Base-by-base conservation (phyloP, 139 green algal species). In the Nannochloris sp. region DNA sequence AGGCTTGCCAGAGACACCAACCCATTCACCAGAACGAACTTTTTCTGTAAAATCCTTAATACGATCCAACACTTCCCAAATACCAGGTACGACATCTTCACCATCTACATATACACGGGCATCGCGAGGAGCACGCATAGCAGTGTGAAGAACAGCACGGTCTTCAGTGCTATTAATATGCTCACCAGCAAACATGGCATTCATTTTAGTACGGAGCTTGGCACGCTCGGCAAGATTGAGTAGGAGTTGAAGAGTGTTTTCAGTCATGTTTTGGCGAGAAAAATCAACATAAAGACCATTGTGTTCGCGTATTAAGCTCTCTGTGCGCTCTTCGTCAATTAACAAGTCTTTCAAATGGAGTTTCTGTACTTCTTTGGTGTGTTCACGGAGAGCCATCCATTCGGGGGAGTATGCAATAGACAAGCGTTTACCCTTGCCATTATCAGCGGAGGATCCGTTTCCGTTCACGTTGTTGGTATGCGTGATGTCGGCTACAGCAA, bases 11-110 rank as follows among this genome's bases (percentile, higher is more conserved):
- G 92, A 99, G 4, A 76, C 80, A 39, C 94, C 94, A 46, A 86
- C 25, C 90, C 88, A 97, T 79, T 98, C 86, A 30, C 90, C 92
- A 53, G 13, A 37, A 25, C 60, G 55, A 62, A 78, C 69, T 36
- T 62, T 61, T 13, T 78, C 85, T 64, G 64, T 54, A 75, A 98
- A 99, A 24, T 66, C 75, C 76, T 96, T 95, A 85, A 99, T 99
- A 76, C 95, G 95, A 71, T 99, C 95, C 45, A 99, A 87, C 64
- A 99, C 95, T 54, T 90, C 87, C 82, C 86, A 95, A 60, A 99
- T 91, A 15, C 96, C 90, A 6, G 89, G 89, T 36, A 99, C 94
- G 13, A 97, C 89, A 68, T 99, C 32, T 23, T 60, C 29, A 35
- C 71, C 71, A 15, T 73, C 71, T 7, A 73, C 64, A 31, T 51